Percentiles rank a stretch among this genome's conserved stretches.
Evolutionary conservation across 768 basidiomycete genomes (phyloP).

Genomic region (Antrodiella citrinella): DNA sequence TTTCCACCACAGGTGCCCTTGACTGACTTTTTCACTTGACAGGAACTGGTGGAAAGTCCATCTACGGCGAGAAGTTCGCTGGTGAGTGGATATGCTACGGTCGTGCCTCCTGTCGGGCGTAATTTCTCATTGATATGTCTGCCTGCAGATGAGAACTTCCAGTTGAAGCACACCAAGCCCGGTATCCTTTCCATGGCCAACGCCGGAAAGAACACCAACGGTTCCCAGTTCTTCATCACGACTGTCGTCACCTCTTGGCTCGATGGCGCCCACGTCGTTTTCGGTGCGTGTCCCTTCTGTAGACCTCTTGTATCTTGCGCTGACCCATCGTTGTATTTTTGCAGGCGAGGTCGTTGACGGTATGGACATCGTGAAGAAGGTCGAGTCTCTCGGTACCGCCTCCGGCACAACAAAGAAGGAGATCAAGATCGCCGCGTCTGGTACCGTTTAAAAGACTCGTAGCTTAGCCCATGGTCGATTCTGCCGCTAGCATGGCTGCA

Average conservation of each 20-base stretch:
- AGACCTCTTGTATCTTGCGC: not conserved
- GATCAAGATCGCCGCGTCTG: slow-evolving; percentile 19
- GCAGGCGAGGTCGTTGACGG: slow-evolving; percentile 52
- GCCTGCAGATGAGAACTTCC: slow-evolving; percentile 60
- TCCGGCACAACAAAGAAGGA: slow-evolving; percentile 18
- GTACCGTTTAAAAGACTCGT: slow-evolving; percentile 13
- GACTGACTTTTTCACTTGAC: slow-evolving; percentile 20
- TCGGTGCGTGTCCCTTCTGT: slow-evolving; percentile 43
- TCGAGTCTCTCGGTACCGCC: slow-evolving; percentile 35
- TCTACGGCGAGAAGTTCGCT: slow-evolving; percentile 74
- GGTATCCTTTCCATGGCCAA: slow-evolving; percentile 83
- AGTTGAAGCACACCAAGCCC: slow-evolving; percentile 50
- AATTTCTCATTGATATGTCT: not conserved
- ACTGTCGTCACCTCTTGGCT: slow-evolving; percentile 66
- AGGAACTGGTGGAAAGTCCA: slow-evolving; percentile 78
- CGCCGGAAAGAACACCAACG: slow-evolving; percentile 74
- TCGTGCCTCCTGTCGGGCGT: not conserved
- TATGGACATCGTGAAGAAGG: slow-evolving; percentile 52
- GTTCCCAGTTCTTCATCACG: slow-evolving; percentile 82
- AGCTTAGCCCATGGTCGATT: slow-evolving; percentile 1
- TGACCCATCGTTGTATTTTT: too few relatives aligned
- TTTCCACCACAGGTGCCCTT: not conserved
- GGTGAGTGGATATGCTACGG: slow-evolving; percentile 33
- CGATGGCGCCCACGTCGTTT: slow-evolving; percentile 62
- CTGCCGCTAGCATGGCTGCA: not conserved